Base-by-base conservation (phyloP, 2,329 filamentous ascomycete genomes). In the Trichoderma koningii region DNA sequence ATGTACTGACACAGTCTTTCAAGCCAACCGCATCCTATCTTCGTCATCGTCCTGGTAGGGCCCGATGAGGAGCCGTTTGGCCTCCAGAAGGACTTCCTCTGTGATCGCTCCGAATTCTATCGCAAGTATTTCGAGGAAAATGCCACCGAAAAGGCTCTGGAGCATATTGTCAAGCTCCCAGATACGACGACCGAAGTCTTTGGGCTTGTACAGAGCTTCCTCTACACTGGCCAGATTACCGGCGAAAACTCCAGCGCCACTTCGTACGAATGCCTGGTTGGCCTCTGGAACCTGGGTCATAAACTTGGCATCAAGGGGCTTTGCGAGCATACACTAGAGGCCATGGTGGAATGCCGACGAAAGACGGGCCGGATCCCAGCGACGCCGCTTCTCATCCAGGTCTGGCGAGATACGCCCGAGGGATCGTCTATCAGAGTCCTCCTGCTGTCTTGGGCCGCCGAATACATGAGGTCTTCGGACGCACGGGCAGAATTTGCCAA, bases 351-450 rank as follows among this genome's bases (percentile, higher is more conserved):
- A 66, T 83, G 80, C 66, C 79, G 85, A 38, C 80, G 80, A 14
- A 69, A 80, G 30, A 87, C 85, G 0, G 77, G 80, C 57, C 76
- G 78, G 19, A 88, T 88, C 50, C 86, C 86, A 1, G 81, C 84
- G 3, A 84, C 85, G 0, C 82, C 83, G 2, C 77, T 88, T 1
- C 80, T 88, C 6, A 82, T 87, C 1, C 81, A 85, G 69, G 85
- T 86, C 7, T 88, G 86, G 85, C 81, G 83, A 55, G 84, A 87
- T 59, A 87, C 85, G 0, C 84, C 85, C 0, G 83, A 85, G 68
- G 85, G 85, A 9, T 87, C 85, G 3, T 81, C 83, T 0, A 83
- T 89, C 55, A 80, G 86, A 45, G 79, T 80, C 66, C 81, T 88
- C 44, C 79, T 89, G 15, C 76, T 88, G 3, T 81, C 79, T 12